Evolutionary conservation across 2,329 filamentous ascomycete species (phyloP), one percentile per base, ranked within the genome.

Genomic region (Exophiala xenobiotica): DNA sequence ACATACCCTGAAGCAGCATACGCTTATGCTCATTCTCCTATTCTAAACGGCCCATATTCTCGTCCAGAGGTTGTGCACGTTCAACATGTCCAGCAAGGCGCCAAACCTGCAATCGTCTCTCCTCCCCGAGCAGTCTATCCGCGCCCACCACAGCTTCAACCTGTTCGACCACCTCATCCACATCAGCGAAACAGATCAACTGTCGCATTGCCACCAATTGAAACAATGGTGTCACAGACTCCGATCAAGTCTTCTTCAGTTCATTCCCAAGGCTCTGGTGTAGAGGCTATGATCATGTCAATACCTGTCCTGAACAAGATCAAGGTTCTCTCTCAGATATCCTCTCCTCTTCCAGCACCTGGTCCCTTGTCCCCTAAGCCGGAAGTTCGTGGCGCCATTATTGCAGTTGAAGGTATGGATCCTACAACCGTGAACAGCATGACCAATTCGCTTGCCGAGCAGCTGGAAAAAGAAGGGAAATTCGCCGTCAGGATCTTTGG

Each of bases 351-450:
- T 11, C 70, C 72, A 4, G 61, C 71, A 12, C 63, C 71, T 1
- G 63, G 66, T 4, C 54, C 37, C 46, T 62, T 27, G 60, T 67
- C 62, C 49, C 69, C 46, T 46, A 63, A 19, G 65, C 69, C 53
- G 70, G 74, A 62, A 60, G 73, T 75, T 5, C 81, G 90, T n/a
- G 91, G 92, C 0, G 81, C 87, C 0, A 80, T 96, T 29, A 85
- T 97, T 56, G 86, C 88, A 0, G 74, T 97, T 22, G 92, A 97
- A 68, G 91, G 91, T 1, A 78, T 86, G 14, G 80, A 85, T 51
- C 67, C 73, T 1, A 75, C 79, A 7, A 80, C 88, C 3, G 83
- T 88, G 3, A 72, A 77, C 2, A 78, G 80, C 14, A 80, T 96
- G 16, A 78, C 86, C 48, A 75, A 77, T 26, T 85, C 84, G 61